Base-by-base conservation (phyloP, 257 asterid species). In the Schizonepeta tenuifolia region DNA sequence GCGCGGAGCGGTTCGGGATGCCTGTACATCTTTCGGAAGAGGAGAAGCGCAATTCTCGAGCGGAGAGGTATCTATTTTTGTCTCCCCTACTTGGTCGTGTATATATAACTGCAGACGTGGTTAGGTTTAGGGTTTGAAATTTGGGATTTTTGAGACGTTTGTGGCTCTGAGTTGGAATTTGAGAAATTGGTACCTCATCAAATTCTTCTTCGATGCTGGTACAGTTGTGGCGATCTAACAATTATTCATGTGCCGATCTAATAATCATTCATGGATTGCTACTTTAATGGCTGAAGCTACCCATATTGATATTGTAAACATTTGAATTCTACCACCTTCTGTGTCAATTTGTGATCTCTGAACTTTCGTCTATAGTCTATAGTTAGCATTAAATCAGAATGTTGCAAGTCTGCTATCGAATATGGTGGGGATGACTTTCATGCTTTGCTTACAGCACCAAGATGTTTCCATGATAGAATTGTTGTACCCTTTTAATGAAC, bases 1-100 rank as follows among this genome's bases (percentile, higher is more conserved):
- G 98, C 6, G 97, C 97, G 7, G 98, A 95, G 86, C 87, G 99
- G 31, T 95, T 95, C 31, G 97, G 98, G 7, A 56, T 84, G 85
- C 77, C 97, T n/a, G 93, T 91, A 3, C 82, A 88, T 35, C 83
- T 94, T 5, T 87, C 98, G 9, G 98, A 94, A 77, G 76, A 83
- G 65, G 97, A 93, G 77, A 93, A 93, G 80, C 90, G 96, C 61
- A 83, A 83, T 72, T 86, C 99, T 62, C 88, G 99, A 69, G 98
- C 99, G 1, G 96, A 91, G 77, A 89, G 99, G 98, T 91, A 59
- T 59, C 28, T 13, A 21, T 4, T 43, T 74, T 58, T 46, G 14
- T 26, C 14, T 20, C 18, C 26, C 12, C 8, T 67, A 10, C 13
- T 73, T 5, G 38, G 20, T 13, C 22, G 26, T 14, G 61, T 44